Evolutionary conservation across 495 filamentous ascomycete species (phyloP).

Genomic region (Aspergillus hancockii): DNA sequence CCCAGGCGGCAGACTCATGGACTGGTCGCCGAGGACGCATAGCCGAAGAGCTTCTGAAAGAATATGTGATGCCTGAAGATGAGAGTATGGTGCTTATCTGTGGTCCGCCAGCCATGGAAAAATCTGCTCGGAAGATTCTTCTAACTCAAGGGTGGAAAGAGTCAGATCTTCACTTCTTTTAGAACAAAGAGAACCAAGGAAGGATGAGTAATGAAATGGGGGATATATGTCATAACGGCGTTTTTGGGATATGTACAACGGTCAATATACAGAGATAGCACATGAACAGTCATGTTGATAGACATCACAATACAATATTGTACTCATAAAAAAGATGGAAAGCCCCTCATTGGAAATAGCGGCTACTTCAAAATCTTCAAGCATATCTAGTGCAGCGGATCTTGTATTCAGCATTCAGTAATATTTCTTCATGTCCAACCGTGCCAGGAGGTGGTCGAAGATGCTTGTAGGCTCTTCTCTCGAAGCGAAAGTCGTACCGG

Average conservation of each 20-base stretch:
- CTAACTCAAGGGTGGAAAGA: slow-evolving; percentile 73
- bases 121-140: slow-evolving; percentile 61
- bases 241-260: slow-evolving; percentile 1
- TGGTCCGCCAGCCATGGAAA: slow-evolving; percentile 79
- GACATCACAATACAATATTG: no score
- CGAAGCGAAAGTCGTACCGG: slow-evolving; percentile 28
- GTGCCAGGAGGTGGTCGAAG: slow-evolving; percentile 50
- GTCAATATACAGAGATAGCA: not conserved
- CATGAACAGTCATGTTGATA: slow-evolving; percentile 4
- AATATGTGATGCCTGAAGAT: slow-evolving; percentile 53
- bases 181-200: not conserved
- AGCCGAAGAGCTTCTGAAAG: slow-evolving; percentile 57
- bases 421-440: slow-evolving; percentile 52
- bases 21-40: slow-evolving; percentile 71
- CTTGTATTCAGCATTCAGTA: slow-evolving; percentile 29
- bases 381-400: not conserved
- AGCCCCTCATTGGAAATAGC: not conserved
- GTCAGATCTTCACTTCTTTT: slow-evolving; percentile 86
- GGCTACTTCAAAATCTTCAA: not conserved
- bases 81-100: slow-evolving; percentile 77
- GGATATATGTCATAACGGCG: not conserved
- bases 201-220: not conserved
- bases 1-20: slow-evolving; percentile 64
- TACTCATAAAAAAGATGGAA: not conserved
- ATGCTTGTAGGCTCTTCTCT: slow-evolving; percentile 38